Evolutionary conservation across 306 rosid genomes (phyloP), one percentile per base, ranked within the genome.

Genomic region (Lathyrus sativus): DNA sequence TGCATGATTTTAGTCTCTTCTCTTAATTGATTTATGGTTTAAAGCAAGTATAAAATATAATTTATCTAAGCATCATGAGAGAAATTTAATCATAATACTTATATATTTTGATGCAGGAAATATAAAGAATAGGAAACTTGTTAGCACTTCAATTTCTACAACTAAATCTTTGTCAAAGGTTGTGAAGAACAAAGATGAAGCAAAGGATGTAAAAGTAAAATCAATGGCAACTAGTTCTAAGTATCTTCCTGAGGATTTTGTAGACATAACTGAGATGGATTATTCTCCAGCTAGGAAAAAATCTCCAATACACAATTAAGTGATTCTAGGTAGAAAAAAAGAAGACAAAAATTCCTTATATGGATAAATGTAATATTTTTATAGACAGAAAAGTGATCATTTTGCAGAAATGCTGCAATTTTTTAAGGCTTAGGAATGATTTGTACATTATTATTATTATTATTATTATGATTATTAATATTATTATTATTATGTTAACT

Each of bases 271-370:
- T 64, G 97, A 88, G 80, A 86, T 91, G 97, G 97, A 91, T 76
- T 91, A 88, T 77, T 86, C 97, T 76, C 89, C 97, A 37, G 93
- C 96, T 7, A 83, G 82, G 71, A 78, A 85, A 88, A 88, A 88
- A 82, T 76, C 96, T 76, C 96, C 97, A 0, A 91, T 88, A 83
- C 93, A 88, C 80, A 91, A 56, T 56, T 56, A 56, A 88, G 78
- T 91, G 77, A 83, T 42, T 35, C 44, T 68, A 31, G 50, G n/a
- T 22, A 53, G 45, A 65, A 12, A 74, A 42, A 26, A 24, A 26
- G 29, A 17, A 62, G 57, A 71, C 50, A 43, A 62, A 42, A 42
- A 26, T 49, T 46, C 65, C 59, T 59, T 17, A 60, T 68, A 19
- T 46, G 65, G 73, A 49, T 68, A 53, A 69, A 78, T 53, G 26